Evolutionary conservation across 495 filamentous ascomycete genomes (phyloP), one percentile per base, ranked within the genome.

Genomic region (Penicillium cataractarum): DNA sequence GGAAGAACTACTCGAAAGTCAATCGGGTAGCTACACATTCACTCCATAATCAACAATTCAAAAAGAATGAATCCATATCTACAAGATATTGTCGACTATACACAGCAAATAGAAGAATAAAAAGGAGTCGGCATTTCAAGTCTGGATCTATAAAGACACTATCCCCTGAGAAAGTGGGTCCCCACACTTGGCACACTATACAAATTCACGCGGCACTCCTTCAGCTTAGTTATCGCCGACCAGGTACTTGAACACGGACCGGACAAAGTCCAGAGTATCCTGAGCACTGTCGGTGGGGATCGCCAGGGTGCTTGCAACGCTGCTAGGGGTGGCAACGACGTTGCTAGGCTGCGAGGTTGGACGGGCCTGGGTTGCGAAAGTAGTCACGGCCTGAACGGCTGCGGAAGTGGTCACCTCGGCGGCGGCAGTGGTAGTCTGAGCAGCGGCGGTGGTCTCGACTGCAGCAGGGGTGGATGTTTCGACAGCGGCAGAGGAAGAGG

Each of bases 261-360:
- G 61, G n/a, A 74, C 39, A 57, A 60, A 76, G 59, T 21, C 62
- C 31, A 76, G 59, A 59, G 68, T 63, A 50, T 76, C 70, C 53
- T 73, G 62, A 27, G 70, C 65, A 27, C 55, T 71, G 8, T 66
- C 74, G 40, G 61, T 70, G 26, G 74, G 74, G 35, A 76, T 66
- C 0, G 64, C 9, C 54, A 44, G 8, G 24, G 29, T 31, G 13
- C 61, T 58, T 6, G 59, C 55, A 53, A 40, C 63, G 42, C 33
- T 19, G 39, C 61, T 61, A 31, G 62, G 32, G 22, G 63, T 57
- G 19, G 65, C 31, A 19, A 56, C 37, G 8, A 49, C 24, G 17
- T 65, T 55, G 29, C 48, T 64, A 55, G 40, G 19, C 33, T 44
- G 17, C 6, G 64, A 51, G 9, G 64, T 60, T 5, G 42, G 51